Conservation (phyloP, 2,329 filamentous ascomycete genomes). For the Blastomyces silverae region DNA sequence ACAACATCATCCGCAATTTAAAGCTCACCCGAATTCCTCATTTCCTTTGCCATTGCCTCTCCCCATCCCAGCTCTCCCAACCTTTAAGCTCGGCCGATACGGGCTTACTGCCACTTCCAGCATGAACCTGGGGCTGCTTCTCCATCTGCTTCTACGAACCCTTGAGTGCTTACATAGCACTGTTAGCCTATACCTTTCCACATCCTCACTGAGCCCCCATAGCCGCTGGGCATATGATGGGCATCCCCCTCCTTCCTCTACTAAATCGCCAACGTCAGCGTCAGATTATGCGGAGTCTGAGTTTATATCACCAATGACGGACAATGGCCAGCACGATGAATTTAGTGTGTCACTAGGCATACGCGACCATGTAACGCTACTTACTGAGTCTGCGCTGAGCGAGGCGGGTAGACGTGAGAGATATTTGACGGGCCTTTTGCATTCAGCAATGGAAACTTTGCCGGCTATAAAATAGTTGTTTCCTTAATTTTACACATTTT, state of each 20-base stretch:
- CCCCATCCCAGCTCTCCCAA: neutral
- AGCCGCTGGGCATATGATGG: constrained; percentile 2
- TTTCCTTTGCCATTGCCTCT: neutral
- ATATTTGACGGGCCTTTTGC: constrained; percentile 6
- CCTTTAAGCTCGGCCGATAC: neutral
- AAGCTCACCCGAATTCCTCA: neutral
- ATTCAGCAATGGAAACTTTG: constrained; percentile 1
- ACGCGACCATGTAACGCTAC: neutral
- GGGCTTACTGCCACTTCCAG: neutral
- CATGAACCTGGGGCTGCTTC: neutral
- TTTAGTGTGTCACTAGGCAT: neutral
- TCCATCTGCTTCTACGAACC: constrained; percentile 5
- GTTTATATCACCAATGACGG: neutral
- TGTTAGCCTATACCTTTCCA: constrained; percentile 1
- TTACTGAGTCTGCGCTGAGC: neutral
- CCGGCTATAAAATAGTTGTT: neutral
- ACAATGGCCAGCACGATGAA: neutral
- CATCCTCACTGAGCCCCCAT: neutral
- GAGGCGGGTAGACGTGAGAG: neutral
- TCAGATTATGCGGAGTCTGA: neutral
- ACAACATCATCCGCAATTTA: neutral
- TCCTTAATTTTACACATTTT: neutral
- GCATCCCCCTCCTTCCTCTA: neutral
- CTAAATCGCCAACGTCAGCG: neutral
- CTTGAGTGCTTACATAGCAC: neutral